A percentile compares a stretch with the other conserved stretches of the same genome.
These are phyloP conservation scores for Boletus huronensis DNA, from an alignment of 768 basidiomycete genomes.

Conservation along the genomic window DNA sequence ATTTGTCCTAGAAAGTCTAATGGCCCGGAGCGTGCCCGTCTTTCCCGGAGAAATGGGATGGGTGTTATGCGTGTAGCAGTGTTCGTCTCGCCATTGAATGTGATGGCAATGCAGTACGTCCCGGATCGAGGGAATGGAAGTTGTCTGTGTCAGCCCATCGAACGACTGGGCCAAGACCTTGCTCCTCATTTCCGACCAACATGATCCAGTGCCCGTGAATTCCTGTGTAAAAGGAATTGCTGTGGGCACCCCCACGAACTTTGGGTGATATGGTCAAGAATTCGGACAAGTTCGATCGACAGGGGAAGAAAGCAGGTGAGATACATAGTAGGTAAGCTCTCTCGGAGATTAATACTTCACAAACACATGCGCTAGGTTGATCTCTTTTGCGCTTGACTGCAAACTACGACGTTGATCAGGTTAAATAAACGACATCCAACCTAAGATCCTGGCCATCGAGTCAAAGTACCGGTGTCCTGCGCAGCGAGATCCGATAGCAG, in stretches of 20 bases:
- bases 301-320: background rate
- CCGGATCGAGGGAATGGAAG: slow-evolving; percentile 17
- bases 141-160: background rate
- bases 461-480: background rate
- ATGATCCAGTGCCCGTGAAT: slow-evolving; percentile 1
- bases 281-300: background rate
- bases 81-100: slow-evolving; percentile 1
- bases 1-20: background rate
- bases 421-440: background rate
- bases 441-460: background rate
- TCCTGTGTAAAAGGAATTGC: slow-evolving; percentile 13
- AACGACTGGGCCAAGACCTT: background rate
- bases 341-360: slow-evolving; percentile 9
- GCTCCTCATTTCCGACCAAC: background rate
- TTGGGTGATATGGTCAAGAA: background rate
- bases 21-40: background rate
- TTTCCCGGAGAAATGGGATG: background rate
- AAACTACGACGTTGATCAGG: background rate
- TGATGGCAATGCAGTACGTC: slow-evolving; percentile 8
- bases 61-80: background rate
- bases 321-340: background rate
- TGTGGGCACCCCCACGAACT: background rate
- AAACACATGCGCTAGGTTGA: background rate
- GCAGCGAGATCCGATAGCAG: slow-evolving; percentile 1
- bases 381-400: background rate